Percentiles rank a stretch among this genome's conserved stretches.
Evolutionary conservation across 805 yeast species (phyloP).

Genomic region (Zygosaccharomyces bisporus): DNA sequence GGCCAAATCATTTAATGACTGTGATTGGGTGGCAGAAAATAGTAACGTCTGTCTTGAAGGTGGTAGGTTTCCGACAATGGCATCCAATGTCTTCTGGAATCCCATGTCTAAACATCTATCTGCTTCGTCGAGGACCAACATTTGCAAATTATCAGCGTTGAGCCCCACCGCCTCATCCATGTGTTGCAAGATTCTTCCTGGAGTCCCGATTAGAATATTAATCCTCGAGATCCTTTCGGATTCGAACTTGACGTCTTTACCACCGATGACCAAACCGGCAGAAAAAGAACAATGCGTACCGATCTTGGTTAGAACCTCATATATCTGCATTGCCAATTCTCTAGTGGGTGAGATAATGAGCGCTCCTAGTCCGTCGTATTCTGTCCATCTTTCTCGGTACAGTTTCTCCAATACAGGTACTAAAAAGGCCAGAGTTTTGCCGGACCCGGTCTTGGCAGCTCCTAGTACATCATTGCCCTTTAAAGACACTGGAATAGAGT

Average conservation of each 20-base stretch:
- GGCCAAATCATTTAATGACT: slow-evolving; percentile 76
- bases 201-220: slow-evolving; percentile 85
- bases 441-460: slow-evolving; percentile 82
- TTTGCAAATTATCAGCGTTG: slow-evolving; percentile 69
- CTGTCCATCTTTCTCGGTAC: slow-evolving; percentile 69
- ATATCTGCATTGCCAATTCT: slow-evolving; percentile 86
- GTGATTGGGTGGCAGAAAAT: slow-evolving; percentile 88
- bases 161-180: slow-evolving; percentile 84
- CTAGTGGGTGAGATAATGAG: slow-evolving; percentile 87
- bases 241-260: slow-evolving; percentile 81
- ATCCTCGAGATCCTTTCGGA: slow-evolving; percentile 72
- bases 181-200: slow-evolving; percentile 87
- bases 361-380: slow-evolving; percentile 84
- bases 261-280: slow-evolving; percentile 91
- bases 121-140: slow-evolving; percentile 84
- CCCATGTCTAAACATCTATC: slow-evolving; percentile 94
- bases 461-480: slow-evolving; percentile 79
- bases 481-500: slow-evolving; percentile 69
- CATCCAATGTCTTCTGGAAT: slow-evolving; percentile 76
- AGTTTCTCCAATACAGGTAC: slow-evolving; percentile 75
- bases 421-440: slow-evolving; percentile 83
- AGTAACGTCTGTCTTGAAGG: slow-evolving; percentile 76
- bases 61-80: slow-evolving; percentile 73
- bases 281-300: slow-evolving; percentile 73
- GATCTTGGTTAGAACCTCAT: slow-evolving; percentile 78